These are phyloP conservation scores for Hyphopichia homilentoma DNA, from an alignment of 805 yeast species.

Conservation along the genomic window DNA sequence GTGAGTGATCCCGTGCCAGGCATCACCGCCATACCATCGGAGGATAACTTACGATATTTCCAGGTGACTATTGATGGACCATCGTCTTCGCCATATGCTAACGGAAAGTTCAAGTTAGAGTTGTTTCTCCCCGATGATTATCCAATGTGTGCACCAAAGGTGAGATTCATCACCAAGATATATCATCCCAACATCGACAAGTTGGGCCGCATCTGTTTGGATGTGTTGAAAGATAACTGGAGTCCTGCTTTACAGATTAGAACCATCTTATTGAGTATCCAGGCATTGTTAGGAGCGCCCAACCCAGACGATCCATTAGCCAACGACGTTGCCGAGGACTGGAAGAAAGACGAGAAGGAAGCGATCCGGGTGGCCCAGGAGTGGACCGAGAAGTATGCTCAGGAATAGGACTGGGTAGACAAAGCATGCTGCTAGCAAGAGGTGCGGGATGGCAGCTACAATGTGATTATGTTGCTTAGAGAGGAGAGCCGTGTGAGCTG, in stretches of 20 bases:
- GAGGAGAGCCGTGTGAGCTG: slow-evolving; percentile 1
- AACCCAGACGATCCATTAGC: slow-evolving; percentile 98
- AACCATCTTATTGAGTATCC: slow-evolving; percentile 85
- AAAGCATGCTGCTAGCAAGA: too few species aligned
- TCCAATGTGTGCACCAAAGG: slow-evolving; percentile 97
- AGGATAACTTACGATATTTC: slow-evolving; percentile 89
- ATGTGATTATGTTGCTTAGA: too few species aligned
- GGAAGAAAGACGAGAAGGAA: slow-evolving; percentile 80
- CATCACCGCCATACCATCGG: slow-evolving; percentile 88
- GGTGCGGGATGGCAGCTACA: too few species aligned
- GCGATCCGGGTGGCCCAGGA: slow-evolving; percentile 80
- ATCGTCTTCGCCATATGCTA: slow-evolving; percentile 82
- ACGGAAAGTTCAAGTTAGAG: slow-evolving; percentile 76
- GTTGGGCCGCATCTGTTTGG: slow-evolving; percentile 92
- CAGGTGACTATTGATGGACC: slow-evolving; percentile 94
- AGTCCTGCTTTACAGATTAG: slow-evolving; percentile 96
- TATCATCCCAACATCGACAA: slow-evolving; percentile 97
- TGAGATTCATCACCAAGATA: slow-evolving; percentile 86
- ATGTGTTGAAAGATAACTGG: slow-evolving; percentile 94
- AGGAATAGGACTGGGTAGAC: too few species aligned
- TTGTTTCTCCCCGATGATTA: slow-evolving; percentile 92
- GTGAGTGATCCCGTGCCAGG: slow-evolving; percentile 97
- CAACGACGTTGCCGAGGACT: slow-evolving; percentile 94
- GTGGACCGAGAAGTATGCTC: slow-evolving; percentile 68
- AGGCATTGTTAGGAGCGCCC: slow-evolving; percentile 91